phyloP scores from a whole-genome alignment of 371 early-diverging fungal species.

The Sporodiniella umbellata region DNA sequence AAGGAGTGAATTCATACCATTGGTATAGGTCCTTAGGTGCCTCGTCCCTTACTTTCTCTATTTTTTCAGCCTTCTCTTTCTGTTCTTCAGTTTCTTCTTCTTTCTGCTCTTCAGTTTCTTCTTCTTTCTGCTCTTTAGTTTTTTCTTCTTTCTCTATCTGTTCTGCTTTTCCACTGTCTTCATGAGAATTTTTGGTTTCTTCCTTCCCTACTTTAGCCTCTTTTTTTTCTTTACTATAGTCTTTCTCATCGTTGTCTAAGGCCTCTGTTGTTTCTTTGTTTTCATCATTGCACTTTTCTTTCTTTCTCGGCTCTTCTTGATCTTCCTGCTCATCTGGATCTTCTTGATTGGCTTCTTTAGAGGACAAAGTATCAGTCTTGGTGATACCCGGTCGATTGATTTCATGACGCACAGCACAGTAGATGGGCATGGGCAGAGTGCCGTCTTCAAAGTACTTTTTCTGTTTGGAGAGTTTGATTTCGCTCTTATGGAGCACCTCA shows the following conservation, averaged over 20 bases:
- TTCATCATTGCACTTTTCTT: too few species aligned
- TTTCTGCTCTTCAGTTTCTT: background rate
- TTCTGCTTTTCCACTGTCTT: too few species aligned
- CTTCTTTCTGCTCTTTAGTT: background rate
- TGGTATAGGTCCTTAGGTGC: conserved; percentile 46
- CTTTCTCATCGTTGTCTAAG: too few species aligned
- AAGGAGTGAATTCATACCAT: conserved; percentile 80
- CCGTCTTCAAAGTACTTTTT: conserved; percentile 59
- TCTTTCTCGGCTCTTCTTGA: conserved; percentile 1
- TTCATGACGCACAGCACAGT: conserved; percentile 69
- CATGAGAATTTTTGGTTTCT: background rate
- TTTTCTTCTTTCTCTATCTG: background rate
- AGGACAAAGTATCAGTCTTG: conserved; percentile 3
- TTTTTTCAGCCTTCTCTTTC: background rate
- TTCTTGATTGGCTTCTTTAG: too few species aligned
- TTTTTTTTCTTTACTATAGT: too few species aligned
- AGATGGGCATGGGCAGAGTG: conserved; percentile 69
- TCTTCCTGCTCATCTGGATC: conserved; percentile 10
- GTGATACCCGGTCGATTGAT: conserved; percentile 15
- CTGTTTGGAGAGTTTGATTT: conserved; percentile 36
- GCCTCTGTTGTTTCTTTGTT: conserved; percentile 5
- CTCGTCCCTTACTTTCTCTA: background rate
- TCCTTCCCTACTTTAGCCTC: background rate
- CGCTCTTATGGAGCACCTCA: conserved; percentile 14
- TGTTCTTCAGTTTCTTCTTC: background rate